These are phyloP conservation scores for Salvia hispanica DNA, from an alignment of 257 asterid genomes.

Conservation along the genomic window DNA sequence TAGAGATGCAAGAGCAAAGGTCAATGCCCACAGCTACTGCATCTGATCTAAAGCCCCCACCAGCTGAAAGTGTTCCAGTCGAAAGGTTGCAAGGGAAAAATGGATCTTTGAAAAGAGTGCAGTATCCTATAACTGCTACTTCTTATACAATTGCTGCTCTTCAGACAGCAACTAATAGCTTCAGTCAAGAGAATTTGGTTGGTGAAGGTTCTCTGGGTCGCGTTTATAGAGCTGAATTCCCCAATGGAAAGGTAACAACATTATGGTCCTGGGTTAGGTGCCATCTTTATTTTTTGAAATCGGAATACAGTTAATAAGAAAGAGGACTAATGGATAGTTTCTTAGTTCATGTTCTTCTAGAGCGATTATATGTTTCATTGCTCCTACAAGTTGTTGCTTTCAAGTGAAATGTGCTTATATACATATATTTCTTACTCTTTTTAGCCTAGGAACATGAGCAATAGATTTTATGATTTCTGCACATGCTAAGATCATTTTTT, in stretches of 20 bases:
- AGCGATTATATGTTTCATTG: slow-evolving; percentile 10
- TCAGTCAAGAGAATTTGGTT: slow-evolving; percentile 85
- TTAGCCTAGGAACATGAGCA: slow-evolving; percentile 2
- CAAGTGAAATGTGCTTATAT: slow-evolving; percentile 1
- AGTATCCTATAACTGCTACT: slow-evolving; percentile 76
- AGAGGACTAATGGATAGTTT: neutral
- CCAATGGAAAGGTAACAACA: slow-evolving; percentile 78
- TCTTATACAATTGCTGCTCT: slow-evolving; percentile 84
- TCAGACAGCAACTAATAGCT: slow-evolving; percentile 93
- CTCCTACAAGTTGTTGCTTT: neutral
- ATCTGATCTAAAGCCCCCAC: slow-evolving; percentile 71
- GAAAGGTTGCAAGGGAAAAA: slow-evolving; percentile 73
- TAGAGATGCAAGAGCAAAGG: slow-evolving; percentile 72
- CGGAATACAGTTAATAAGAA: neutral
- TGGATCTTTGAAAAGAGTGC: slow-evolving; percentile 72
- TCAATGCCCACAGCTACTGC: slow-evolving; percentile 49
- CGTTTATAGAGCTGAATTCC: slow-evolving; percentile 86
- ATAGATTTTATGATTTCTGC: slow-evolving; percentile 11
- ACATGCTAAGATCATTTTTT: neutral
- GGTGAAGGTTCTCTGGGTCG: slow-evolving; percentile 99
- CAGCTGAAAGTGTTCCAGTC: slow-evolving; percentile 56
- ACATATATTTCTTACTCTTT: neutral
- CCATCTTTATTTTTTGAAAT: slow-evolving; percentile 13
- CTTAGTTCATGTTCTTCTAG: slow-evolving; percentile 1
- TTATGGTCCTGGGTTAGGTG: slow-evolving; percentile 12